Percentiles rank a stretch among this genome's conserved stretches.
Evolutionary conservation across 257 asterid species (phyloP).

Genomic region (Scutellaria galericulata): DNA sequence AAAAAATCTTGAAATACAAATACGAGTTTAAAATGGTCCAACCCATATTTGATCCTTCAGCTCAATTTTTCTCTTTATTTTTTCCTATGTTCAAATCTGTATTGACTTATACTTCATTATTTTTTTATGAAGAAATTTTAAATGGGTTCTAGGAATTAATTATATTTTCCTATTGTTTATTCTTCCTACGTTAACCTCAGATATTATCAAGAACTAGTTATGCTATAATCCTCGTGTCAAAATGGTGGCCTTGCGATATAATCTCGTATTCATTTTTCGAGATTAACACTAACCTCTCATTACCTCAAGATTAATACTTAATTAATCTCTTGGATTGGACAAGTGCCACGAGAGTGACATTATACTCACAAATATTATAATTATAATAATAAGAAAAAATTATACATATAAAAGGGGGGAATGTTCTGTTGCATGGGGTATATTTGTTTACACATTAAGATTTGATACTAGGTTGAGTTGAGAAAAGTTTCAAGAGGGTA

Average conservation of each 20-base stretch:
- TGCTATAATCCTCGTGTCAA: slow-evolving; percentile 43
- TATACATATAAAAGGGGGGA: slow-evolving; percentile 29
- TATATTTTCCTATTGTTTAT: neutral
- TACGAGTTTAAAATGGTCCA: no score
- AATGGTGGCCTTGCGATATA: slow-evolving; percentile 39
- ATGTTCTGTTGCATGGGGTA: slow-evolving; percentile 33
- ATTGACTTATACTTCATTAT: no score
- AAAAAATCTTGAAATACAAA: no score
- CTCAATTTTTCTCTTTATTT: no score
- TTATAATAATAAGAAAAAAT: neutral
- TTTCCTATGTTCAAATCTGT: no score
- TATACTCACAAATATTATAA: slow-evolving; percentile 1
- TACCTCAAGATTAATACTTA: slow-evolving; percentile 39
- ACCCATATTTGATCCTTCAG: no score
- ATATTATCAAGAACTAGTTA: slow-evolving; percentile 23
- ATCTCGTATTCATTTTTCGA: slow-evolving; percentile 26
- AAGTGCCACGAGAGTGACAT: slow-evolving; percentile 50
- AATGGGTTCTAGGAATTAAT: no score
- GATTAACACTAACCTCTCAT: slow-evolving; percentile 37
- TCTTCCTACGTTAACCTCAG: neutral
- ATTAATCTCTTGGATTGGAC: slow-evolving; percentile 45
- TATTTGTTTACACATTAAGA: slow-evolving; percentile 29
- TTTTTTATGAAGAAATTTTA: no score
- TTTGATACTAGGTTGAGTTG: slow-evolving; percentile 31
- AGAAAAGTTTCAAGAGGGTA: neutral